Conservation (phyloP, 2,329 filamentous ascomycete genomes). For the Amphichorda felina region DNA sequence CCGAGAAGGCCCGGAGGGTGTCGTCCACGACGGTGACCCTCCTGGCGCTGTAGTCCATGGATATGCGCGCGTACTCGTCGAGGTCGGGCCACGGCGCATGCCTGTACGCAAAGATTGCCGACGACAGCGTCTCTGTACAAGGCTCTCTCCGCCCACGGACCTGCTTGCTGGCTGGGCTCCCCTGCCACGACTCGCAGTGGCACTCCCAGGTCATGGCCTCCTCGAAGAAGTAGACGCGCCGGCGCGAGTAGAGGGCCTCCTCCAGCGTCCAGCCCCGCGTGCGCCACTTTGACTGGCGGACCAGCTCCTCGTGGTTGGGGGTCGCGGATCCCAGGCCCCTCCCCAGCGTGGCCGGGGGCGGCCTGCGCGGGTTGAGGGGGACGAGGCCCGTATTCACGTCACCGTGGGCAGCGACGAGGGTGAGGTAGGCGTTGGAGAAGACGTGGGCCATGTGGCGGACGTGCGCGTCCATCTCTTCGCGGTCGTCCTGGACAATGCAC, state of each 20-base stretch:
- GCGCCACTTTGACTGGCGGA: constrained; percentile 25
- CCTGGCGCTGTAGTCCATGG: constrained; percentile 28
- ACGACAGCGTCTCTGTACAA: constrained; percentile 5
- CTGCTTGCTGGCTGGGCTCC: constrained; percentile 16
- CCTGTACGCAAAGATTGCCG: constrained; percentile 22
- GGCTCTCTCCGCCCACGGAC: constrained; percentile 10
- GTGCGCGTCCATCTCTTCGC: constrained; percentile 23
- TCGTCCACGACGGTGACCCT: constrained; percentile 27
- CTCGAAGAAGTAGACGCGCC: constrained; percentile 29
- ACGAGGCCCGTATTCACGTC: constrained; percentile 24
- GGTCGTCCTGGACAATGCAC: constrained; percentile 32
- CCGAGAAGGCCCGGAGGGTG: constrained; percentile 27
- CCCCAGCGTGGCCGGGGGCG: not conserved
- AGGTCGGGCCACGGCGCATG: constrained; percentile 32
- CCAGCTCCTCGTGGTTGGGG: constrained; percentile 23
- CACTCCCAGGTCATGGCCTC: constrained; percentile 31
- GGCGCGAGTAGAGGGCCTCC: constrained; percentile 28
- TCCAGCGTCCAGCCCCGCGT: constrained; percentile 30
- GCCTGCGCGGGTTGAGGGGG: constrained; percentile 21
- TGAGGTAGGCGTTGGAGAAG: constrained; percentile 31
- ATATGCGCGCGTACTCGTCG: constrained; percentile 30
- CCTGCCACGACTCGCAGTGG: constrained; percentile 30
- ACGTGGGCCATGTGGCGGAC: constrained; percentile 31
- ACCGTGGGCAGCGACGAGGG: constrained; percentile 28
- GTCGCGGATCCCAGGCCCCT: not conserved